These are phyloP conservation scores for Erythrophleum ivorense DNA, from an alignment of 331 rosid genomes.

Conservation along the genomic window DNA sequence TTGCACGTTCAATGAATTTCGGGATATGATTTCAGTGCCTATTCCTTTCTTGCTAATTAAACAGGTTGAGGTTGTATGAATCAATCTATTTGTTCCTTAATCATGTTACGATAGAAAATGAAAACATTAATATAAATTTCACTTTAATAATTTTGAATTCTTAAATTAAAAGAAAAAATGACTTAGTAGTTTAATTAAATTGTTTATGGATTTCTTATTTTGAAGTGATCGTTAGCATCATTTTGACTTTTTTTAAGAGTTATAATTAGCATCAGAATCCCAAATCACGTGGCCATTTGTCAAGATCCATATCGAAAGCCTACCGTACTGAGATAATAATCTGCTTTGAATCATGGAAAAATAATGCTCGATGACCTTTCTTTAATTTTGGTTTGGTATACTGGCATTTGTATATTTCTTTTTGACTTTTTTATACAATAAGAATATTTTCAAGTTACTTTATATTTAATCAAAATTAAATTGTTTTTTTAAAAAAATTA, in stretches of 20 bases:
- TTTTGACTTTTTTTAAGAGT: background rate
- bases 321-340: background rate
- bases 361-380: too few relatives aligned
- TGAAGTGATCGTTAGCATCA: background rate
- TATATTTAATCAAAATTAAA: too few relatives aligned
- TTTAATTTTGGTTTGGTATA: too few relatives aligned
- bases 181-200: background rate
- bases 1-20: conserved; percentile 26
- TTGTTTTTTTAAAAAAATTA: too few relatives aligned
- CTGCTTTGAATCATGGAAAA: background rate
- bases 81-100: too few relatives aligned
- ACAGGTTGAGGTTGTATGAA: background rate
- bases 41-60: background rate
- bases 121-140: too few relatives aligned
- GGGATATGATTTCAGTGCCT: background rate
- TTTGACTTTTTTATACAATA: too few relatives aligned
- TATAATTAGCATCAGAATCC: background rate
- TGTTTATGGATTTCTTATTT: background rate
- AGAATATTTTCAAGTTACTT: too few relatives aligned
- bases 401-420: too few relatives aligned
- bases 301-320: conserved; percentile 1
- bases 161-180: too few relatives aligned
- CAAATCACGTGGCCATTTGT: conserved; percentile 34
- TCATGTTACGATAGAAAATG: too few relatives aligned
- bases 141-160: too few relatives aligned